Base-by-base conservation (phyloP, 805 yeast species). In the Kazachstania taianensis region DNA sequence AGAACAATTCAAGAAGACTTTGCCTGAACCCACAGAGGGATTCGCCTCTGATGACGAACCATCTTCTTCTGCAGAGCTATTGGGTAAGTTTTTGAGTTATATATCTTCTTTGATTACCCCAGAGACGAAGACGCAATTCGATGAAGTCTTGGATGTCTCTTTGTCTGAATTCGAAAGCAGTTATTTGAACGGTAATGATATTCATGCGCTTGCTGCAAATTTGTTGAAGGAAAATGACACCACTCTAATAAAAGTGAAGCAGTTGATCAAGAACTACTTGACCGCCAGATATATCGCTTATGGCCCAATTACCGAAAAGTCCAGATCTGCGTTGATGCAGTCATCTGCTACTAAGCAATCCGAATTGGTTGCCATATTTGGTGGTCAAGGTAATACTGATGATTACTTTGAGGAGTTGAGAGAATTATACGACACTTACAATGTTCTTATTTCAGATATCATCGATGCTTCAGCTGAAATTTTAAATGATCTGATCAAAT, bases 321-420 rank as follows among this genome's bases (percentile, higher is more conserved):
- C 70, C 43, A 69, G 63, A 35, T 66, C 78, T 17, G 77, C 81
- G 35, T 69, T 89, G 40, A 70, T 85, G 57, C 69, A 75, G 43
- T 75, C 81, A 35, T 73, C 72, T n/a, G 55, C 66, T 35, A 67
- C 69, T 40, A 64, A 69, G 28, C 62, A 70, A 34, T 83, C 87
- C 30, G 67, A 70, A 41, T 62, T 87, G 38, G 75, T 72, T 41
- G 94, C 96, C 44, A 77, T 92, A 48, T 92, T 89, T 53, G 98
- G 99, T 59, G 99, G 99, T 54, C 99, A 92, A 69, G 99, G 99
- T 64, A 89, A 85, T 67, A 79, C 94, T 36, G 97, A 92, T 57
- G 96, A 92, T 59, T 92, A 85, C 68, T 92, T 92, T 51, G 96
- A 87, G 59, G 99, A 92, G 68, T 73, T 92, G 57, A 78, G 94